Percentiles rank a stretch among this genome's conserved stretches.
phyloP scores from a whole-genome alignment of 1,284 basidiomycete species.

The Rhodotorula sp. region DNA sequence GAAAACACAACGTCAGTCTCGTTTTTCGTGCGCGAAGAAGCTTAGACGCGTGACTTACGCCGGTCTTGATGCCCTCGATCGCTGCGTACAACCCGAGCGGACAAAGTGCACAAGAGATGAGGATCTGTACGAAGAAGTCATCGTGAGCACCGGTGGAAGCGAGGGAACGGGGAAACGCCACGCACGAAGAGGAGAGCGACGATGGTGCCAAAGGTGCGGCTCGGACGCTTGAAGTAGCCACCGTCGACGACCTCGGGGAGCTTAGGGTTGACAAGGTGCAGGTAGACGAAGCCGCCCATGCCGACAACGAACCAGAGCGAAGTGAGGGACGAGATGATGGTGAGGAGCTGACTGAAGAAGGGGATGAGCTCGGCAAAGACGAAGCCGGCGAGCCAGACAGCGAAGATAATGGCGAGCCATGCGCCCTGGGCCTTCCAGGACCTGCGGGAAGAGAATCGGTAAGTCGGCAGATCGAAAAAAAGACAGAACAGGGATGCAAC shows the following conservation, averaged over 20 bases:
- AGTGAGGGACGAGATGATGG: slow-evolving; percentile 13
- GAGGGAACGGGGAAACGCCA: too few species aligned
- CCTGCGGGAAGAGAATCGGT: not conserved
- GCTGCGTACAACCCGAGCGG: too few species aligned
- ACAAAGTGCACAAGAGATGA: not conserved
- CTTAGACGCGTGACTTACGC: not conserved
- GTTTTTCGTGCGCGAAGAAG: too few species aligned
- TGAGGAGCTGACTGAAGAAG: slow-evolving; percentile 20
- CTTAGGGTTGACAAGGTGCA: slow-evolving; percentile 5
- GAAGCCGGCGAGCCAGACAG: slow-evolving; percentile 6
- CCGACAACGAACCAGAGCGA: slow-evolving; percentile 18
- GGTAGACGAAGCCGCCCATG: slow-evolving; percentile 4
- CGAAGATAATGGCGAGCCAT: slow-evolving; percentile 8
- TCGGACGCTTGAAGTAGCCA: not conserved
- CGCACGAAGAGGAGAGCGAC: not conserved
- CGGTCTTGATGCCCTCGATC: slow-evolving; percentile 7
- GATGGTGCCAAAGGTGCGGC: not conserved
- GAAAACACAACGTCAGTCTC: not conserved
- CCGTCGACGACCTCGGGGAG: not conserved
- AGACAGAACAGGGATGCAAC: not conserved
- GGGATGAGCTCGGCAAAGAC: slow-evolving; percentile 21
- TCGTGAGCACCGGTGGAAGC: not conserved
- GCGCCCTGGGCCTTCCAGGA: slow-evolving; percentile 9
- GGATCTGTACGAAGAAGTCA: not conserved
- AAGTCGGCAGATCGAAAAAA: not conserved